Conservation (phyloP, 75 land plant species). For the Ceratopteris richardii region DNA sequence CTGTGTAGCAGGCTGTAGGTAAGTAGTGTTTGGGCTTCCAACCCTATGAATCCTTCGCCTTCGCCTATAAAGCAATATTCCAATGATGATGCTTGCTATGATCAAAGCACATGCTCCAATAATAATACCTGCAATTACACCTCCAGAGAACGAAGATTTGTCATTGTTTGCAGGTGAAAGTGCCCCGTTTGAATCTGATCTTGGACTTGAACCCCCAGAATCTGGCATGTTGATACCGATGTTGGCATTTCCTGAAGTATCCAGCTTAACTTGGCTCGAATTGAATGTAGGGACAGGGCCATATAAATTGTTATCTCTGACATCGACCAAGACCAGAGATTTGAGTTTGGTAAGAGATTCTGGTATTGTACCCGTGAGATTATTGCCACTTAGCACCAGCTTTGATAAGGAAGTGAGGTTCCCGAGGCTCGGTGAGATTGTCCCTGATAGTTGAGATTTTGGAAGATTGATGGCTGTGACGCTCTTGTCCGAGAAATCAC, state of each 20-base stretch:
- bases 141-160: no score
- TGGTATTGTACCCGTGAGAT: conserved; percentile 57
- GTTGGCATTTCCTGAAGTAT: conserved; percentile 30
- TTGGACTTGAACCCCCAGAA: no score
- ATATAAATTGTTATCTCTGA: conserved; percentile 44
- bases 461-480: conserved; percentile 44
- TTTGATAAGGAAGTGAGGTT: conserved; percentile 29
- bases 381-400: conserved; percentile 38
- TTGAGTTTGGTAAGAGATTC: conserved; percentile 31
- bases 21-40: conserved; percentile 17
- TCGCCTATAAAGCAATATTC: conserved; percentile 20
- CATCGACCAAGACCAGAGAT: conserved; percentile 38
- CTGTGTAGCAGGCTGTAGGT: not conserved
- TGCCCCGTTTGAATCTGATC: no score
- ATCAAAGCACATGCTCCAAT: conserved; percentile 16
- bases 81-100: conserved; percentile 2
- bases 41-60: conserved; percentile 10
- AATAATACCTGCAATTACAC: conserved; percentile 20
- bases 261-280: conserved; percentile 19
- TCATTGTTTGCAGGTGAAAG: no score
- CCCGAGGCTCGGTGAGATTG: conserved; percentile 52
- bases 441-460: conserved; percentile 44
- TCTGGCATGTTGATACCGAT: conserved; percentile 7
- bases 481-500: conserved; percentile 13
- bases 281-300: conserved; percentile 67